Conservation (phyloP, 1,284 basidiomycete genomes). For the Malassezia nana region DNA sequence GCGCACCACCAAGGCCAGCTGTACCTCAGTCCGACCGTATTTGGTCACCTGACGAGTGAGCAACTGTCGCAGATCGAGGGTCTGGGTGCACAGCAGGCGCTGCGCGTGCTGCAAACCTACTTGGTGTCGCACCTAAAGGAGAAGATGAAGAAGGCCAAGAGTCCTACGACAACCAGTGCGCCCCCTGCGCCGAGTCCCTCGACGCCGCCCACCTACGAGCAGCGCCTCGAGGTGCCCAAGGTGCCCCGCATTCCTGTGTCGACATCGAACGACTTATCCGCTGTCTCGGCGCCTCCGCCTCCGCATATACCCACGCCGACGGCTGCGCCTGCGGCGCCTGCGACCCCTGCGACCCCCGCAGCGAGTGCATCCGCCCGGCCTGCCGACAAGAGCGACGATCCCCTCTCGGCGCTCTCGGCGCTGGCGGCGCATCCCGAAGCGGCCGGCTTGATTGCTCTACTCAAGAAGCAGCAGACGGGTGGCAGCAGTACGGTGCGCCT, state of each 20-base stretch:
- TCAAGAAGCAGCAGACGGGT: constrained; percentile 40
- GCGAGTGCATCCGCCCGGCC: not conserved
- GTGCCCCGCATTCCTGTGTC: constrained; percentile 14
- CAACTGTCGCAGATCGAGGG: constrained; percentile 67
- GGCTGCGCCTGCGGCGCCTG: not conserved
- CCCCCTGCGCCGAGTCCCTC: not conserved
- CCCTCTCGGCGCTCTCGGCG: constrained; percentile 32
- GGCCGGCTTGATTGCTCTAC: constrained; percentile 33
- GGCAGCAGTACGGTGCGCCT: constrained; percentile 29
- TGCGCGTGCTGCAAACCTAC: constrained; percentile 70
- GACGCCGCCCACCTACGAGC: not conserved
- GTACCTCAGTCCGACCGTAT: constrained; percentile 72
- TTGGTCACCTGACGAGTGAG: constrained; percentile 64
- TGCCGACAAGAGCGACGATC: constrained; percentile 15
- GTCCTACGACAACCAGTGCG: not conserved
- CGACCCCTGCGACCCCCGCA: not conserved
- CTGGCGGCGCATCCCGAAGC: constrained; percentile 40
- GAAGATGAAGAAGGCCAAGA: constrained; percentile 51
- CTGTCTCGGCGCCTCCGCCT: not conserved
- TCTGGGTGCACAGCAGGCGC: constrained; percentile 69
- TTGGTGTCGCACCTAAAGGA: constrained; percentile 77
- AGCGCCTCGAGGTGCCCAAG: constrained; percentile 13
- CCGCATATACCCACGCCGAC: not conserved
- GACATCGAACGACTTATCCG: not conserved
- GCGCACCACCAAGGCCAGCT: constrained; percentile 73